Conservation (phyloP, 306 rosid species). For the Prunus armeniaca region DNA sequence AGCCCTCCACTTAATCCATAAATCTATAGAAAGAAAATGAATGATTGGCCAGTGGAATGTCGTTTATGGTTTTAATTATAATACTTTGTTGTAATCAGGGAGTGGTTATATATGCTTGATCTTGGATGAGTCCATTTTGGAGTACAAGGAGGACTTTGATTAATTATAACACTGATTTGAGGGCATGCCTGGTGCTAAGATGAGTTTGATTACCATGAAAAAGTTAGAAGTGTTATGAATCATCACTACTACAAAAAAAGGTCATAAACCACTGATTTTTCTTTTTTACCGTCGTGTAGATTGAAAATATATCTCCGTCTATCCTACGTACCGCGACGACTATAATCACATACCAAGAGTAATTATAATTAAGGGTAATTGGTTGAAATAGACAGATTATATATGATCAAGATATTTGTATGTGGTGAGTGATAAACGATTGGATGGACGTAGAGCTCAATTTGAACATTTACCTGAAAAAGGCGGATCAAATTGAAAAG, state of each 20-base stretch:
- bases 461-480: background rate
- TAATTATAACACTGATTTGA: background rate
- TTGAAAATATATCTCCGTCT: no score
- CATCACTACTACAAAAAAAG: no score
- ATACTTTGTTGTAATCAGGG: background rate
- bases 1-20: background rate
- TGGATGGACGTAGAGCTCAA: background rate
- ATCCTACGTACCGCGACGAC: no score
- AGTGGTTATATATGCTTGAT: background rate
- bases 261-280: no score
- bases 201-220: conserved; percentile 5
- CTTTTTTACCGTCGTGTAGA: no score
- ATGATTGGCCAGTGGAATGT: background rate
- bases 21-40: background rate
- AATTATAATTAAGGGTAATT: background rate
- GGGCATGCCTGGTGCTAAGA: background rate
- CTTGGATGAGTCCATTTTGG: background rate
- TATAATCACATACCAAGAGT: background rate
- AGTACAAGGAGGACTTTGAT: background rate
- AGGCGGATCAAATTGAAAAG: background rate
- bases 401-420: background rate
- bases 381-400: no score
- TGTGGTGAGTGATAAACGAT: background rate
- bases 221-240: background rate
- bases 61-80: background rate